phyloP scores from a whole-genome alignment of 2,329 filamentous ascomycete genomes.

The Neonectria sp. region DNA sequence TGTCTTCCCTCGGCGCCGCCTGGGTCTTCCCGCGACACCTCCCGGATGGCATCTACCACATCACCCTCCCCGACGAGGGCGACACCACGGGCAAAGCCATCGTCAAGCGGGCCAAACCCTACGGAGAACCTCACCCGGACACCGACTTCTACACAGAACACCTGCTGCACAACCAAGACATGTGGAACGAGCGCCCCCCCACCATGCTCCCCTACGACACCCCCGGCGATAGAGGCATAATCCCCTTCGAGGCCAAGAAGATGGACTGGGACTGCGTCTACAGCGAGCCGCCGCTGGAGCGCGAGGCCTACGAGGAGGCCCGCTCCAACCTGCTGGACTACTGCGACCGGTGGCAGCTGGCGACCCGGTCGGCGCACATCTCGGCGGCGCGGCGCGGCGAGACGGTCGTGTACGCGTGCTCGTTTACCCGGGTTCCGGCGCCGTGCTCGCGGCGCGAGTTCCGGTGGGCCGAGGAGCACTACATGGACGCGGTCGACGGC shows the following conservation, averaged over 20 bases:
- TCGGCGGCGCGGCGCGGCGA: conserved; percentile 20
- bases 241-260: background rate
- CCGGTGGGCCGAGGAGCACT: background rate
- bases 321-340: conserved; percentile 14
- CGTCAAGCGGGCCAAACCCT: background rate
- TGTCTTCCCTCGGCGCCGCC: background rate
- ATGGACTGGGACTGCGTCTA: conserved; percentile 11
- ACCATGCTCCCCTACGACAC: background rate
- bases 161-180: background rate
- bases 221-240: background rate
- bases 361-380: conserved; percentile 11
- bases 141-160: background rate
- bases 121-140: background rate
- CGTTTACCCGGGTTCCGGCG: background rate
- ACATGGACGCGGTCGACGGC: background rate
- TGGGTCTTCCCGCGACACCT: conserved; percentile 24
- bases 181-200: background rate
- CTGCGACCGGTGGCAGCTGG: conserved; percentile 13
- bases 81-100: background rate
- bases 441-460: conserved; percentile 7
- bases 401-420: conserved; percentile 18
- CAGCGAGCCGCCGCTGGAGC: conserved; percentile 9
- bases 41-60: conserved; percentile 24
- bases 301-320: conserved; percentile 8
- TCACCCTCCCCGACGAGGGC: conserved; percentile 6